Evolutionary conservation across 2,329 filamentous ascomycete species (phyloP).

Genomic region (Blumeria hordei): DNA sequence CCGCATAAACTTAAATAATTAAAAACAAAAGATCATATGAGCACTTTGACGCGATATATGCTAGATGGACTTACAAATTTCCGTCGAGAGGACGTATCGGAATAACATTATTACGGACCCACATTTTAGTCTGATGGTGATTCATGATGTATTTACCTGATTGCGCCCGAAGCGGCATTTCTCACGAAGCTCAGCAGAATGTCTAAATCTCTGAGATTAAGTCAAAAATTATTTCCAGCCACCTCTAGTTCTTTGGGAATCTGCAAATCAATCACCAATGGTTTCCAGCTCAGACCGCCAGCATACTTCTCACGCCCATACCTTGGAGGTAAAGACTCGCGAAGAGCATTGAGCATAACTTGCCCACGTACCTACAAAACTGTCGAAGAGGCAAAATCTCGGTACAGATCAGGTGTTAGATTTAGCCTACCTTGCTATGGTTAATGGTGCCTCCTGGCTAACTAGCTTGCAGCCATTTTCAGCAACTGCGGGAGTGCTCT

Average conservation of each 20-base stretch:
- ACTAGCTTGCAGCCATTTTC: conserved; percentile 52
- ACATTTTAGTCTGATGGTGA: too few species aligned
- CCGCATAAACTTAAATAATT: too few species aligned
- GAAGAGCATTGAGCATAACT: background rate
- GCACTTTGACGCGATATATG: too few species aligned
- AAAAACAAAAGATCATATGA: too few species aligned
- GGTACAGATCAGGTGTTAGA: conserved; percentile 10
- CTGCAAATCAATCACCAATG: background rate
- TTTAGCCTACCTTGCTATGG: too few species aligned
- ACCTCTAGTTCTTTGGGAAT: conserved; percentile 4
- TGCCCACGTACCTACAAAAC: conserved; percentile 11
- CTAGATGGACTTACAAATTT: too few species aligned
- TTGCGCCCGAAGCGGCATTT: too few species aligned
- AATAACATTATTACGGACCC: too few species aligned
- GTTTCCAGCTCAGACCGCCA: conserved; percentile 1
- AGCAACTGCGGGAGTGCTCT: conserved; percentile 69
- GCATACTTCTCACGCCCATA: background rate
- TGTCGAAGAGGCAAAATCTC: conserved; percentile 13
- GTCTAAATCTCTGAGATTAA: conserved; percentile 9
- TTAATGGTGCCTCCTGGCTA: background rate
- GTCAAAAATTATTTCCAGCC: conserved; percentile 7
- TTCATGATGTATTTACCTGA: too few species aligned
- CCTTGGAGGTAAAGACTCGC: too few species aligned
- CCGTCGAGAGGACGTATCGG: too few species aligned
- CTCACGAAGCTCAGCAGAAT: background rate